Conservation (phyloP, 495 filamentous ascomycete species). For the Penicillium bialowiezense region DNA sequence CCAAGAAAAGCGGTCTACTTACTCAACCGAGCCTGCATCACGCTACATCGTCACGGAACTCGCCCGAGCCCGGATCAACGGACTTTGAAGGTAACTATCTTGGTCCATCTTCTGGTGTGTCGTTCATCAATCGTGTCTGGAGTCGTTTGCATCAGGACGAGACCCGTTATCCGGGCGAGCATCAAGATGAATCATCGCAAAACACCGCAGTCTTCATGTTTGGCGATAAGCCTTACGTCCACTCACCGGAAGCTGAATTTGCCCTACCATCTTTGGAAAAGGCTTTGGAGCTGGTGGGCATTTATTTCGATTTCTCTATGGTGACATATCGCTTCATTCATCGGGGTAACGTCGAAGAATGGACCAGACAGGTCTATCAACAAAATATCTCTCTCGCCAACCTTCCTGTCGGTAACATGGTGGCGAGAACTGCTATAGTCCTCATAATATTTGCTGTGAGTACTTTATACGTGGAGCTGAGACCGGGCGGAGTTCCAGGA, state of each 20-base stretch:
- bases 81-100: conserved; percentile 49
- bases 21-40: conserved; percentile 1
- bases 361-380: conserved; percentile 39
- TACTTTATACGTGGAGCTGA: conserved; percentile 34
- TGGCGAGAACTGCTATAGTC: conserved; percentile 42
- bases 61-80: conserved; percentile 43
- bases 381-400: conserved; percentile 34
- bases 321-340: conserved; percentile 49
- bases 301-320: conserved; percentile 49
- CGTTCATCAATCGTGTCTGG: conserved; percentile 48
- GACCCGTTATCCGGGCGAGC: conserved; percentile 30
- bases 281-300: conserved; percentile 33
- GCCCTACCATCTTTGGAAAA: conserved; percentile 34
- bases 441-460: conserved; percentile 45
- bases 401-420: conserved; percentile 33
- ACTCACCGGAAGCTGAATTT: conserved; percentile 28
- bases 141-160: conserved; percentile 43
- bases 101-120: conserved; percentile 44
- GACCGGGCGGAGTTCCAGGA: conserved; percentile 16
- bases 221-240: conserved; percentile 42
- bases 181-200: conserved; percentile 33
- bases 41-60: conserved; percentile 29
- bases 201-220: conserved; percentile 45
- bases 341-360: conserved; percentile 37
- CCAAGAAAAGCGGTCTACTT: conserved; percentile 7